These are phyloP conservation scores for Rhytidhysteron rufulum DNA, from an alignment of 2,329 filamentous ascomycete genomes.

Conservation along the genomic window DNA sequence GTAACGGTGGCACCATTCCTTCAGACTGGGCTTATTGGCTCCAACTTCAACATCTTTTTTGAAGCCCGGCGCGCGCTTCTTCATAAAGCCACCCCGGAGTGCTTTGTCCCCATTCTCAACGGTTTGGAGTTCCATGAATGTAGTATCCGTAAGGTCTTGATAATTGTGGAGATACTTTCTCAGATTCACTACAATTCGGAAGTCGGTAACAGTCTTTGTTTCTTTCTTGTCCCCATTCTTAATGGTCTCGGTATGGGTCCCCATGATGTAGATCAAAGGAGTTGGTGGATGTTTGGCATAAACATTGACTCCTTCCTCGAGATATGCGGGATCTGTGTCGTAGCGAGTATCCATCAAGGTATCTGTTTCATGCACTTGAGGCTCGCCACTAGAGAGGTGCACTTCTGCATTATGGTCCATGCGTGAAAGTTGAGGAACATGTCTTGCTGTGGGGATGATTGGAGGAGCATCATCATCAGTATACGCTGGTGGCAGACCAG, in stretches of 20 bases:
- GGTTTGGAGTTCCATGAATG: constrained; percentile 34
- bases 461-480: constrained; percentile 23
- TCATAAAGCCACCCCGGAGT: constrained; percentile 61
- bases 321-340: constrained; percentile 27
- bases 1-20: constrained; percentile 67
- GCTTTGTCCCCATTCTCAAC: constrained; percentile 58
- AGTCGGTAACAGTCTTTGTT: constrained; percentile 32
- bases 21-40: constrained; percentile 37
- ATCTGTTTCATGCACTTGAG: constrained; percentile 20
- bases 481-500: constrained; percentile 32
- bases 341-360: constrained; percentile 27
- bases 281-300: constrained; percentile 25
- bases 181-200: constrained; percentile 34
- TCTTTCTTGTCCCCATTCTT: constrained; percentile 34
- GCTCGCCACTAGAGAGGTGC: constrained; percentile 22
- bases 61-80: constrained; percentile 47
- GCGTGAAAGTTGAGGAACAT: constrained; percentile 24
- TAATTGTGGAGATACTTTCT: constrained; percentile 22
- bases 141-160: constrained; percentile 14
- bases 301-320: constrained; percentile 24
- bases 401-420: constrained; percentile 22
- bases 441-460: constrained; percentile 18
- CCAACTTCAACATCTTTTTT: constrained; percentile 47
- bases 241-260: constrained; percentile 31
- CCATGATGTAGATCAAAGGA: constrained; percentile 32